Conservation (phyloP, 768 basidiomycete species). For the Lactarius hatsudake region DNA sequence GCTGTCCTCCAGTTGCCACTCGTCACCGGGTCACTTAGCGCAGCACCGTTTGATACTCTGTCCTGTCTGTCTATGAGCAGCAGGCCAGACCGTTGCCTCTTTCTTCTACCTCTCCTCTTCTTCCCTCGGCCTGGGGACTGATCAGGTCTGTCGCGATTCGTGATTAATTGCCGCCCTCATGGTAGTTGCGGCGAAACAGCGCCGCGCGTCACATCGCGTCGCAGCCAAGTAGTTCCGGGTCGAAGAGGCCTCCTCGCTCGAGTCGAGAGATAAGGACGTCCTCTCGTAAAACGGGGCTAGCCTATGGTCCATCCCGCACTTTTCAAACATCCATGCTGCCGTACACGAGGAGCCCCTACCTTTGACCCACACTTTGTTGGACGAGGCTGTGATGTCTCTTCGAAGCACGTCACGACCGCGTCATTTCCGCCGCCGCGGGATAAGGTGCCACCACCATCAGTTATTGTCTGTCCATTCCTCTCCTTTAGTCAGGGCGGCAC, state of each 20-base stretch:
- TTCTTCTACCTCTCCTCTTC: neutral
- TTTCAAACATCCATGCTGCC: slow-evolving; percentile 1
- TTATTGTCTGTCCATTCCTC: slow-evolving; percentile 1
- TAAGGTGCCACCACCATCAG: slow-evolving; percentile 7
- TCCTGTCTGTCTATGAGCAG: no score
- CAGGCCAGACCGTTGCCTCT: no score
- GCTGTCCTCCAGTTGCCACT: neutral
- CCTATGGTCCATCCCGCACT: slow-evolving; percentile 11
- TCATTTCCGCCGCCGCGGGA: neutral
- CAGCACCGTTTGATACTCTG: neutral
- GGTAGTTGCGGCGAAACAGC: neutral
- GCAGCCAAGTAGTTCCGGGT: neutral
- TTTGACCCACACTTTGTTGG: neutral
- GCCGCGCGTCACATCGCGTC: neutral
- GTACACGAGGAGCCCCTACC: slow-evolving; percentile 14
- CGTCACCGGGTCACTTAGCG: slow-evolving; percentile 10
- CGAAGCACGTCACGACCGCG: slow-evolving; percentile 6
- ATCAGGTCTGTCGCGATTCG: slow-evolving; percentile 3
- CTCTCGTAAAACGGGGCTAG: slow-evolving; percentile 18
- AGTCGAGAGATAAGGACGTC: slow-evolving; percentile 7
- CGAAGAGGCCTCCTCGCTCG: neutral
- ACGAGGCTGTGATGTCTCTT: slow-evolving; percentile 6
- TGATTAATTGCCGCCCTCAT: neutral
- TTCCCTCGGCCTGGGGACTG: neutral
- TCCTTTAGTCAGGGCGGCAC: neutral